Percentiles rank a stretch among this genome's conserved stretches.
These are phyloP conservation scores for Spinacia oleracea DNA, from an alignment of 179 eudicot genomes.

Conservation along the genomic window DNA sequence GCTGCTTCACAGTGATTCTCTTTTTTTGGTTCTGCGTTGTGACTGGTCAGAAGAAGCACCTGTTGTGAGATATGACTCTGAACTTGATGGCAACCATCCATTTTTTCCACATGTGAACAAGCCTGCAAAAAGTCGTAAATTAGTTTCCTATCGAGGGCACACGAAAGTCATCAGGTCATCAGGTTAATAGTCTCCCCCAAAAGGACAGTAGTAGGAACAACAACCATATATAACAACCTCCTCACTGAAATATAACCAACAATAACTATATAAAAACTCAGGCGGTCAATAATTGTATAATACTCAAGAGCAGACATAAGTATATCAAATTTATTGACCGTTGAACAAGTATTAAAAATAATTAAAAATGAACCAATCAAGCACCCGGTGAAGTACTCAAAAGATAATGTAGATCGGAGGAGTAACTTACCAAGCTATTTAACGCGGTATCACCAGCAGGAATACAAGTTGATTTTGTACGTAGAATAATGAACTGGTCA, in stretches of 20 bases:
- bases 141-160: neutral
- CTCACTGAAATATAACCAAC: no score
- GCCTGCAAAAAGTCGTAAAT: slow-evolving; percentile 34
- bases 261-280: no score
- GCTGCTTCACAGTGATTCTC: slow-evolving; percentile 61
- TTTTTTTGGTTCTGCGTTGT: slow-evolving; percentile 52
- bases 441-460: slow-evolving; percentile 74
- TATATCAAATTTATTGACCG: no score
- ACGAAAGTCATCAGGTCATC: no score
- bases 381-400: no score
- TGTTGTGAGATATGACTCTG: slow-evolving; percentile 67
- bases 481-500: slow-evolving; percentile 60
- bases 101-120: slow-evolving; percentile 69
- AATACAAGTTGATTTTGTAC: slow-evolving; percentile 86
- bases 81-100: slow-evolving; percentile 66
- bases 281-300: no score
- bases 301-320: no score
- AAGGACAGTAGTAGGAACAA: no score
- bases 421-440: slow-evolving; percentile 61
- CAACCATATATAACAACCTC: no score
- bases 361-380: no score
- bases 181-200: no score
- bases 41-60: slow-evolving; percentile 47
- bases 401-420: neutral
- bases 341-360: no score